A percentile compares a stretch with the other conserved stretches of the same genome.
Evolutionary conservation across 495 filamentous ascomycete species (phyloP).

Genomic region (Penicillium mononematosum): DNA sequence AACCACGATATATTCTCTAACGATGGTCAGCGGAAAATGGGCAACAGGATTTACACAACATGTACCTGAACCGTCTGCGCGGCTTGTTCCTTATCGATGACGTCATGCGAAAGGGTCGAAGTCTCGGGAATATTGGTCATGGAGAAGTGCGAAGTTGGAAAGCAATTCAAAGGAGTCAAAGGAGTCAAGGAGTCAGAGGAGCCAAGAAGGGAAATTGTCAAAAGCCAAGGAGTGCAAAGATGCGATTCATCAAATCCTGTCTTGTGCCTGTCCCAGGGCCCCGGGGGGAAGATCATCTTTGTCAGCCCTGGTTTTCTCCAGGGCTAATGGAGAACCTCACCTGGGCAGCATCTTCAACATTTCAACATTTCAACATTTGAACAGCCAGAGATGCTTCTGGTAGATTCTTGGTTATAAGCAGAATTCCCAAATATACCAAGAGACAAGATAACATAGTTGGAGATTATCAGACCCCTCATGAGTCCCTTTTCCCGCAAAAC

Average conservation of each 20-base stretch:
- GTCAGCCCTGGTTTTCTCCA: background rate
- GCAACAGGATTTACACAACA: background rate
- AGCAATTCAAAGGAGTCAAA: background rate
- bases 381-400: no score
- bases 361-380: no score
- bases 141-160: background rate
- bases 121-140: background rate
- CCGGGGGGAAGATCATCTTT: background rate
- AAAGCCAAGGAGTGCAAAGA: background rate
- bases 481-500: background rate
- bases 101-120: constrained; percentile 21
- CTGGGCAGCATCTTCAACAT: no score
- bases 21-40: background rate
- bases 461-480: background rate
- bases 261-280: no score
- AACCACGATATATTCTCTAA: constrained; percentile 69
- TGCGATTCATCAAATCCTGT: background rate
- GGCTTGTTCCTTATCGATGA: constrained; percentile 37
- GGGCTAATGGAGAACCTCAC: no score
- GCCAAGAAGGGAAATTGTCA: background rate
- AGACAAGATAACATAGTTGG: no score
- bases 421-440: no score
- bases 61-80: constrained; percentile 53
- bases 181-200: no score
- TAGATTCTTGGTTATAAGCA: no score